Conservation (phyloP, 306 rosid species). For the Lotus japonicus region DNA sequence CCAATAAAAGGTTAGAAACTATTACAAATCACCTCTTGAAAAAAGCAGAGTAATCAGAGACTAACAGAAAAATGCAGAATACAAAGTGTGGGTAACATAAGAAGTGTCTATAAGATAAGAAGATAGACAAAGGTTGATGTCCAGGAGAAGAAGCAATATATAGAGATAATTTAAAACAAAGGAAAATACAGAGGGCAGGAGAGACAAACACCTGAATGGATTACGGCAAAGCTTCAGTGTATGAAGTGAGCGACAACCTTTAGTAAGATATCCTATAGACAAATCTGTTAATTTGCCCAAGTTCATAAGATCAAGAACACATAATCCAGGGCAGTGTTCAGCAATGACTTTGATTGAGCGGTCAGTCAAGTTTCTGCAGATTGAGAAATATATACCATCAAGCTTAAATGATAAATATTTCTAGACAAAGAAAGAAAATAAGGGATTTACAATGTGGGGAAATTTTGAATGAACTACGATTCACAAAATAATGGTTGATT, state of each 20-base stretch:
- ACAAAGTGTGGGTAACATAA: conserved; percentile 1
- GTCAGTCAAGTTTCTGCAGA: conserved; percentile 77
- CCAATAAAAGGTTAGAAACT: not conserved
- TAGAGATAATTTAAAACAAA: not conserved
- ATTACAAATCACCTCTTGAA: not conserved
- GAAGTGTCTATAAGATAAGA: not conserved
- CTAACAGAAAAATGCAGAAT: conserved; percentile 2
- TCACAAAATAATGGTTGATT: not conserved
- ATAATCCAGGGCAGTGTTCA: conserved; percentile 54
- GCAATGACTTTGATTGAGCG: conserved; percentile 63
- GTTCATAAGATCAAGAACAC: conserved; percentile 49
- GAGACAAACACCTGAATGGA: conserved; percentile 59
- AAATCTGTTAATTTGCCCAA: conserved; percentile 59
- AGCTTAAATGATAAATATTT: conserved; percentile 3
- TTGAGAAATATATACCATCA: conserved; percentile 18
- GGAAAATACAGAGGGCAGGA: not conserved
- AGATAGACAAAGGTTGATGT: not conserved
- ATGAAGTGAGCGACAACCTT: conserved; percentile 59
- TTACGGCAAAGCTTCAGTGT: conserved; percentile 61
- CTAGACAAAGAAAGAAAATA: conserved; percentile 3
- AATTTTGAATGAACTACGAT: not conserved
- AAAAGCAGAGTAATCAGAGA: not conserved
- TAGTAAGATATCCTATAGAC: conserved; percentile 69
- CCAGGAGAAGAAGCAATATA: not conserved
- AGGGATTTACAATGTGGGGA: not conserved